phyloP scores from a whole-genome alignment of 2,329 filamentous ascomycete species.

The Cercospora citrullina region DNA sequence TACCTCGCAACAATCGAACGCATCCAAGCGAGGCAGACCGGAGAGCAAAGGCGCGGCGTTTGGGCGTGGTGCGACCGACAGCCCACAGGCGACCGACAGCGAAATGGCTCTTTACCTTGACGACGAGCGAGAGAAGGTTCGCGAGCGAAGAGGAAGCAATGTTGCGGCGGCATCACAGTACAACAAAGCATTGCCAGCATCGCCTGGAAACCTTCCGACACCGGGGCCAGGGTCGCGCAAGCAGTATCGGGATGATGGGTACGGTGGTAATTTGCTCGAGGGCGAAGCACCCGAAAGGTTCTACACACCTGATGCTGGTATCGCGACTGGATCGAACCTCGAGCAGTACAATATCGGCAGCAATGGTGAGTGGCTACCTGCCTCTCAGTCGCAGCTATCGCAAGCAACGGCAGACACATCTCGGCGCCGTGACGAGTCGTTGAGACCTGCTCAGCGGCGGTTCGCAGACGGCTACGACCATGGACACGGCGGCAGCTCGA shows the following conservation, averaged over 20 bases:
- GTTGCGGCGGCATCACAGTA: slow-evolving; percentile 24
- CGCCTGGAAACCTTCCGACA: slow-evolving; percentile 20
- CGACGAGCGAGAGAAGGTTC: slow-evolving; percentile 33
- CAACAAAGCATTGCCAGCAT: slow-evolving; percentile 35
- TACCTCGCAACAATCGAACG: slow-evolving; percentile 31
- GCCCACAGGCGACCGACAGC: slow-evolving; percentile 48
- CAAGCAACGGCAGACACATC: slow-evolving; percentile 24
- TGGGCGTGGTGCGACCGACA: slow-evolving; percentile 46
- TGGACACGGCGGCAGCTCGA: slow-evolving; percentile 74
- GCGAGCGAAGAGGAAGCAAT: slow-evolving; percentile 25
- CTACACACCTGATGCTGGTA: slow-evolving; percentile 34
- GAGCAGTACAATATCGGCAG: slow-evolving; percentile 40
- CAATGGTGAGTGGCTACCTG: slow-evolving; percentile 24
- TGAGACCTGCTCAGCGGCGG: slow-evolving; percentile 75
- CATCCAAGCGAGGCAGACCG: slow-evolving; percentile 37
- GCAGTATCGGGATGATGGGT: slow-evolving; percentile 38
- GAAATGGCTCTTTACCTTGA: slow-evolving; percentile 48
- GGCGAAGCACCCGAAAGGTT: slow-evolving; percentile 35
- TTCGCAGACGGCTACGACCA: slow-evolving; percentile 90
- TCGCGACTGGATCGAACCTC: slow-evolving; percentile 15
- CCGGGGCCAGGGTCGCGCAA: slow-evolving; percentile 33
- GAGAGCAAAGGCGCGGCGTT: slow-evolving; percentile 45
- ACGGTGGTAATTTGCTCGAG: slow-evolving; percentile 30
- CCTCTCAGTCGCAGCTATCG: slow-evolving; percentile 42
- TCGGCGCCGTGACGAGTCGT: slow-evolving; percentile 46